phyloP scores from a whole-genome alignment of 192 early-diverging fungal species.

The Borealophlyctis nickersoniae region DNA sequence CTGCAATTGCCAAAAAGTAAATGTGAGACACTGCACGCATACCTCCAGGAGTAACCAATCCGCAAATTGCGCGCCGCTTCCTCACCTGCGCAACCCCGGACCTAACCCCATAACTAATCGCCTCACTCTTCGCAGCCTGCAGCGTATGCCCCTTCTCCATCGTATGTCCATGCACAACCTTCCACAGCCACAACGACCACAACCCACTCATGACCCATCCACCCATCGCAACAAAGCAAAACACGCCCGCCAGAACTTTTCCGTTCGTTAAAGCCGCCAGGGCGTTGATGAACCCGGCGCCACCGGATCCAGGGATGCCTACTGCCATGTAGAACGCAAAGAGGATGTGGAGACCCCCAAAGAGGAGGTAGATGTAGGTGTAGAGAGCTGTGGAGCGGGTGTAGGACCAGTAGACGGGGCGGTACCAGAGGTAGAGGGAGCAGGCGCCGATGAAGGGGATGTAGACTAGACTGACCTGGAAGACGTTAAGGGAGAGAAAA shows the following conservation, averaged over 20 bases:
- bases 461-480: conserved; percentile 17
- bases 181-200: conserved; percentile 37
- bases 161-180: conserved; percentile 31
- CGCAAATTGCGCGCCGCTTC: too few species aligned
- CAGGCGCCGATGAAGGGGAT: conserved; percentile 60
- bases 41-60: too few species aligned
- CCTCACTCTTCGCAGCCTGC: conserved; percentile 37
- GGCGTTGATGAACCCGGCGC: conserved; percentile 77
- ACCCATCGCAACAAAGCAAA: conserved; percentile 45
- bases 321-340: conserved; percentile 82
- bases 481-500: neutral
- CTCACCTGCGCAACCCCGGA: conserved; percentile 30
- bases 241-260: conserved; percentile 28
- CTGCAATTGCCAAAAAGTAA: too few species aligned
- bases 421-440: conserved; percentile 86
- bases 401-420: conserved; percentile 83
- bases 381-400: conserved; percentile 84
- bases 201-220: conserved; percentile 65
- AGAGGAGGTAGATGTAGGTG: conserved; percentile 81
- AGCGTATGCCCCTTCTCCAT: conserved; percentile 39
- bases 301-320: conserved; percentile 78
- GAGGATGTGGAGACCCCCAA: conserved; percentile 79
- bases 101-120: conserved; percentile 32
- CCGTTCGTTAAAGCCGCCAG: conserved; percentile 58
- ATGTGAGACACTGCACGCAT: too few species aligned